These are phyloP conservation scores for Penicillium simplicissimum DNA, from an alignment of 495 filamentous ascomycete species.

Conservation along the genomic window DNA sequence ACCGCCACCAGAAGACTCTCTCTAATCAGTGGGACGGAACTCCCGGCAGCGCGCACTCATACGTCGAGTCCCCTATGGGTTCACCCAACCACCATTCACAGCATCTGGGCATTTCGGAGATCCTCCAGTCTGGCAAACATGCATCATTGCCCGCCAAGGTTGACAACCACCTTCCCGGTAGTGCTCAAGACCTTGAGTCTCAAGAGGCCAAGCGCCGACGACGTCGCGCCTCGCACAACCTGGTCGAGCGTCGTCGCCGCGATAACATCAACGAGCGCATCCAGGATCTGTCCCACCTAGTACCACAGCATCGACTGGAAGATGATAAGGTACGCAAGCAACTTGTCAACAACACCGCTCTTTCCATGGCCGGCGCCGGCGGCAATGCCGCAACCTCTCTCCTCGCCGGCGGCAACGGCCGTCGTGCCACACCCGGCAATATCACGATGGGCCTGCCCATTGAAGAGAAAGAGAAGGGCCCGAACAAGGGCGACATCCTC, in stretches of 20 bases:
- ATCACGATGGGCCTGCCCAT: constrained; percentile 88
- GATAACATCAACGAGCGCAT: constrained; percentile 99
- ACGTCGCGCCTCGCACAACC: constrained; percentile 90
- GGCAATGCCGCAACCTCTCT: constrained; percentile 80
- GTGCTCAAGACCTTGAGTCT: constrained; percentile 58
- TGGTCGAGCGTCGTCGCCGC: constrained; percentile 89
- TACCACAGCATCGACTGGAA: constrained; percentile 88
- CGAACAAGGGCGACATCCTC: constrained; percentile 97
- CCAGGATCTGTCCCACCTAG: constrained; percentile 90
- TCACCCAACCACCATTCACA: constrained; percentile 60
- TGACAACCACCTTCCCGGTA: constrained; percentile 53
- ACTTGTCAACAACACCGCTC: constrained; percentile 81
- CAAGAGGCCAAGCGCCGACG: constrained; percentile 92
- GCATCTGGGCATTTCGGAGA: constrained; percentile 67
- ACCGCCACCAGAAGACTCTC: constrained; percentile 76
- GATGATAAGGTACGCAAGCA: constrained; percentile 97
- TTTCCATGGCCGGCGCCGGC: constrained; percentile 75
- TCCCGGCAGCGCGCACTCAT: constrained; percentile 75
- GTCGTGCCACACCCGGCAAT: constrained; percentile 78
- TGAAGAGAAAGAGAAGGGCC: constrained; percentile 97
- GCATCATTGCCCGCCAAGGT: constrained; percentile 71
- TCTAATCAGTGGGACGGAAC: constrained; percentile 83
- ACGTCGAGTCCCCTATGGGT: constrained; percentile 77
- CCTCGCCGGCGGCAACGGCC: constrained; percentile 78
- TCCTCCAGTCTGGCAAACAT: constrained; percentile 67